These are phyloP conservation scores for Aspergillus sclerotiicarbonarius DNA, from an alignment of 495 filamentous ascomycete species.

Conservation along the genomic window DNA sequence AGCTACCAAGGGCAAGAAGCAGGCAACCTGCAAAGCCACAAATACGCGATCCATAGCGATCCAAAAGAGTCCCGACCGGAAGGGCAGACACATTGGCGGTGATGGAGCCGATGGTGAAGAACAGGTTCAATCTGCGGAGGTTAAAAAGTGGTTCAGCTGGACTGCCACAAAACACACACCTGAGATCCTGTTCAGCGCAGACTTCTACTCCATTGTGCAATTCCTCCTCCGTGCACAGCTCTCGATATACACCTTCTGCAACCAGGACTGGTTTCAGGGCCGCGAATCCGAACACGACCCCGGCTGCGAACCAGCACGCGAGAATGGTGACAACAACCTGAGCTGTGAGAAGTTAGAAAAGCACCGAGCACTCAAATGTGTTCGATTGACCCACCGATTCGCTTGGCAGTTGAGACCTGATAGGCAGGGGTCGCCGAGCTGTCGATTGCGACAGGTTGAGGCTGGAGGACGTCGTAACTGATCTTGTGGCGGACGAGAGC, in stretches of 20 bases:
- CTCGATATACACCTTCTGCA: slow-evolving; percentile 61
- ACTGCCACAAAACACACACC: slow-evolving; percentile 28
- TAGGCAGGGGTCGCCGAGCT: slow-evolving; percentile 40
- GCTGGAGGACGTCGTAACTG: slow-evolving; percentile 34
- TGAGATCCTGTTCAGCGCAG: slow-evolving; percentile 66
- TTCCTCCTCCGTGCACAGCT: slow-evolving; percentile 51
- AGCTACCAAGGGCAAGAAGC: slow-evolving; percentile 54
- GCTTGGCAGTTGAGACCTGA: slow-evolving; percentile 51
- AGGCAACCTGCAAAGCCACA: slow-evolving; percentile 55
- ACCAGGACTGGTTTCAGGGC: slow-evolving; percentile 70
- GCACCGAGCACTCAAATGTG: not conserved
- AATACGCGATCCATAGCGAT: slow-evolving; percentile 63
- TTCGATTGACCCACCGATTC: slow-evolving; percentile 38
- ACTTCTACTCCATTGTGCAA: slow-evolving; percentile 44
- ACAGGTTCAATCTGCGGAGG: slow-evolving; percentile 55
- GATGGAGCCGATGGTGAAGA: slow-evolving; percentile 68
- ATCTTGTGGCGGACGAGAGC: slow-evolving; percentile 26
- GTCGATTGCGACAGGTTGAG: slow-evolving; percentile 21
- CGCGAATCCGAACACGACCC: slow-evolving; percentile 72
- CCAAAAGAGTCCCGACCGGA: slow-evolving; percentile 62
- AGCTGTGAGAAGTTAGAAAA: slow-evolving; percentile 28
- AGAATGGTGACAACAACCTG: slow-evolving; percentile 59
- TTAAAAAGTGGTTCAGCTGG: not conserved
- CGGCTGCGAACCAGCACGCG: slow-evolving; percentile 64
- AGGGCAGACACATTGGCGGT: slow-evolving; percentile 66